A percentile compares a stretch with the other conserved stretches of the same genome.
Conservation (phyloP, 2,329 filamentous ascomycete genomes). For the Bisporella sp. region DNA sequence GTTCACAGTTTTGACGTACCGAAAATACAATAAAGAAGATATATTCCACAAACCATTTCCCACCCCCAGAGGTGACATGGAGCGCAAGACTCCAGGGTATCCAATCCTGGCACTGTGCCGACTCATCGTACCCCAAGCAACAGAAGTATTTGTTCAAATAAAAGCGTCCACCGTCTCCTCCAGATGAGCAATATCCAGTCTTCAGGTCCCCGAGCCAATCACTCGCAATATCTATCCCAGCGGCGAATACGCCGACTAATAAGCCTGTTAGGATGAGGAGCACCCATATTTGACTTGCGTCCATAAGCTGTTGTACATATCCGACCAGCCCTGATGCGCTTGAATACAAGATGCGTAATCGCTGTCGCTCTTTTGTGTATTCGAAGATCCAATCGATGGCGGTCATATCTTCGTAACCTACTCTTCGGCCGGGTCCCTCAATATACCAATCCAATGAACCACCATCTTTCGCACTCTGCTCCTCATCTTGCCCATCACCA, state of each 20-base stretch:
- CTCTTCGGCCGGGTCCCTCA: constrained; percentile 80
- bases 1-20: constrained; percentile 40
- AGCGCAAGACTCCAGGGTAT: constrained; percentile 74
- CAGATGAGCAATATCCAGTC: constrained; percentile 74
- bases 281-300: constrained; percentile 88
- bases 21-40: constrained; percentile 81
- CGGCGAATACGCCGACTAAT: constrained; percentile 76
- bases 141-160: constrained; percentile 91
- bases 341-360: constrained; percentile 68
- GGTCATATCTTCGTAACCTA: constrained; percentile 92
- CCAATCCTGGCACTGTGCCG: constrained; percentile 81
- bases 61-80: constrained; percentile 56
- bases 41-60: constrained; percentile 79
- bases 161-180: constrained; percentile 74
- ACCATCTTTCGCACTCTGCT: constrained; percentile 36
- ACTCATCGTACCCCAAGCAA: constrained; percentile 84
- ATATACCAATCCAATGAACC: constrained; percentile 72
- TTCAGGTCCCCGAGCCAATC: constrained; percentile 95
- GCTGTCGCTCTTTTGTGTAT: constrained; percentile 90
- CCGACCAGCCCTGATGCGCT: constrained; percentile 65
- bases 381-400: constrained; percentile 99
- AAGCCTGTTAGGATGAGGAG: constrained; percentile 81
- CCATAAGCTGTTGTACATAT: constrained; percentile 64
- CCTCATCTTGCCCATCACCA: constrained; percentile 7
- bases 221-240: constrained; percentile 80